These are phyloP conservation scores for Colletotrichum graminicola DNA, from an alignment of 2,329 filamentous ascomycete species.

Conservation along the genomic window DNA sequence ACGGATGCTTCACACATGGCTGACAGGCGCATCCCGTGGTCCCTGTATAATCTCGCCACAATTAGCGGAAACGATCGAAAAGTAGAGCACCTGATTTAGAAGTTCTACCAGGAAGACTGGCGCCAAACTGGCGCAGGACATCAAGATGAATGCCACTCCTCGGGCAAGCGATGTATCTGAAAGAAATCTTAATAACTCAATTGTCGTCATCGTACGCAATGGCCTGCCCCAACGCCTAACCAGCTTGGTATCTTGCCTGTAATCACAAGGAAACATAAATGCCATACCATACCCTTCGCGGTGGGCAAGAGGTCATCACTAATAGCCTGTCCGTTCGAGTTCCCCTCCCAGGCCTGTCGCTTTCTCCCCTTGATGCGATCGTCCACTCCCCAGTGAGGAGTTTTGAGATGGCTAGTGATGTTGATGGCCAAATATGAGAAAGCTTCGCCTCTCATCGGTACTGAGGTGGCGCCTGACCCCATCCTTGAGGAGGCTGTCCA, in stretches of 20 bases:
- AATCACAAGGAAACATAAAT: not conserved
- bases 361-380: not conserved
- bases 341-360: not conserved
- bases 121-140: not conserved
- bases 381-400: not conserved
- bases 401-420: not conserved
- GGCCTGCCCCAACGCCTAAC: conserved; percentile 23
- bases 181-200: conserved; percentile 8
- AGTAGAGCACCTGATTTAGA: not conserved
- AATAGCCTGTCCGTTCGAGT: not conserved
- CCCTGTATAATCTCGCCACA: not conserved
- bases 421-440: not conserved
- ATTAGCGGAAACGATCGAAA: no score
- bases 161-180: not conserved
- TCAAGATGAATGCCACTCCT: not conserved
- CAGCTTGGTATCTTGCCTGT: conserved; percentile 32
- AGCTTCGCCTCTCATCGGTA: conserved; percentile 26
- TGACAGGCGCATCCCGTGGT: not conserved
- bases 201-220: conserved; percentile 10
- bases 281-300: not conserved
- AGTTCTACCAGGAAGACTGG: no score
- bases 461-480: conserved; percentile 45
- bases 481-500: conserved; percentile 51
- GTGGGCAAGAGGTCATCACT: not conserved
- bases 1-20: not conserved